These are phyloP conservation scores for Wickerhamomyces alni DNA, from an alignment of 805 yeast genomes.

Conservation along the genomic window DNA sequence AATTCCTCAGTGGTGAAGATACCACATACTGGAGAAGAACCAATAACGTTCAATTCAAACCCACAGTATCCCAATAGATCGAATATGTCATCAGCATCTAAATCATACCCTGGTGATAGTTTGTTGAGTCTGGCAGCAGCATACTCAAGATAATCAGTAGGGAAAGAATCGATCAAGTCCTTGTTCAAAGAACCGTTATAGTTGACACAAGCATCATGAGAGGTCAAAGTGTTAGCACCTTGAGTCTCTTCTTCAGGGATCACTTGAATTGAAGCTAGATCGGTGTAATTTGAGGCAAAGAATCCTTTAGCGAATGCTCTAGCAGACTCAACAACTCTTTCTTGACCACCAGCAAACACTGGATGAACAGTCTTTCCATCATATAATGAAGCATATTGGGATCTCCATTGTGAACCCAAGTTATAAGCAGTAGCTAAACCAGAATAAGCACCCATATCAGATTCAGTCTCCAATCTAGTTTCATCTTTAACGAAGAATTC, in stretches of 20 bases:
- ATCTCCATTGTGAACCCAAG: constrained; percentile 40
- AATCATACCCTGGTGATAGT: constrained; percentile 47
- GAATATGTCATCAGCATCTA: constrained; percentile 47
- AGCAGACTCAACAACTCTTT: constrained; percentile 42
- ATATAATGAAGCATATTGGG: constrained; percentile 36
- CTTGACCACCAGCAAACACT: constrained; percentile 43
- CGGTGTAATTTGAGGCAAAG: constrained; percentile 34
- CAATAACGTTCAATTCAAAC: constrained; percentile 66
- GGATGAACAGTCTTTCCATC: constrained; percentile 32
- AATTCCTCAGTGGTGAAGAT: constrained; percentile 66
- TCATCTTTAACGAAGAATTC: constrained; percentile 39
- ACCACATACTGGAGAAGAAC: constrained; percentile 60
- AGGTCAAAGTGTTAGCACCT: constrained; percentile 48
- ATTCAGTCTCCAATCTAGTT: constrained; percentile 37
- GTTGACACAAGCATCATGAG: constrained; percentile 37
- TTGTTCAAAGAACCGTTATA: constrained; percentile 24
- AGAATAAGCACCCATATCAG: constrained; percentile 33
- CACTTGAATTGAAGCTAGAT: constrained; percentile 27
- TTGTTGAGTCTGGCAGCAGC: constrained; percentile 55
- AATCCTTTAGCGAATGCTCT: constrained; percentile 43
- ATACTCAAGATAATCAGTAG: constrained; percentile 34
- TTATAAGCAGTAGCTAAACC: constrained; percentile 40
- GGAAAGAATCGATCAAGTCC: constrained; percentile 15
- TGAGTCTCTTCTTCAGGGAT: constrained; percentile 34
- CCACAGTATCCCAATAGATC: constrained; percentile 61